Evolutionary conservation across 176 grass and related monocot species (phyloP), one percentile per base, ranked within the genome.

Genomic region (Raddia guianensis): DNA sequence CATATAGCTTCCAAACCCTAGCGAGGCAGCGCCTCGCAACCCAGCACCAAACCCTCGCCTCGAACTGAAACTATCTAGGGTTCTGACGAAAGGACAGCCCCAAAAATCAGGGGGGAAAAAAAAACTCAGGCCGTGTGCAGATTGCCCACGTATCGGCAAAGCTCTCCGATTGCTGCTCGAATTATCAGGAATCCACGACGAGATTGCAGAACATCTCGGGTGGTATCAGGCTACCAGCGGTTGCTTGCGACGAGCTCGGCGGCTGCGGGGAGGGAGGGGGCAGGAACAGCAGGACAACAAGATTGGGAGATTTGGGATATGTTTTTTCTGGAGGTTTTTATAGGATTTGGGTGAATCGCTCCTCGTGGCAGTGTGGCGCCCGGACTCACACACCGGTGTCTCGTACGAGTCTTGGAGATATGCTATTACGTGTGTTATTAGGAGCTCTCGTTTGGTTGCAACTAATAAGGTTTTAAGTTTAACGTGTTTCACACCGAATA

Each of bases 201-300:
- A 75, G 48, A 60, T 56, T 44, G 50, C 57, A 2, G 27, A 37
- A 4, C 5, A 33, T 3, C 16, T 4, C 14, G 35, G 45, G 58
- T 46, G 27, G 27, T 27, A 27, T 27, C 27, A 27, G 27, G 27
- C 27, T 27, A 27, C 27, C 27, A 27, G 27, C 27, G 27, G 27
- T 1, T 27, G 27, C 27, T 27, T 27, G 27, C 27, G 27, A 27
- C 27, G 27, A 27, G 27, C 27, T 27, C 27, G 27, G 81, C 72
- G 80, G 84, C 84, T 85, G 77, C 72, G 72, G 77, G 77, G 77
- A 15, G 16, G 71, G 7, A 43, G 12, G 34, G 53, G 62, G n/a
- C 18, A 52, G 3, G 47, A 44, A 35, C 34, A 56, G 71, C 50
- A 42, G 43, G 70, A 70, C 56, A 69, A 63, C 67, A 62, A 47